phyloP scores from a whole-genome alignment of 2,329 filamentous ascomycete genomes.

The Aspergillus quadrilineatus region DNA sequence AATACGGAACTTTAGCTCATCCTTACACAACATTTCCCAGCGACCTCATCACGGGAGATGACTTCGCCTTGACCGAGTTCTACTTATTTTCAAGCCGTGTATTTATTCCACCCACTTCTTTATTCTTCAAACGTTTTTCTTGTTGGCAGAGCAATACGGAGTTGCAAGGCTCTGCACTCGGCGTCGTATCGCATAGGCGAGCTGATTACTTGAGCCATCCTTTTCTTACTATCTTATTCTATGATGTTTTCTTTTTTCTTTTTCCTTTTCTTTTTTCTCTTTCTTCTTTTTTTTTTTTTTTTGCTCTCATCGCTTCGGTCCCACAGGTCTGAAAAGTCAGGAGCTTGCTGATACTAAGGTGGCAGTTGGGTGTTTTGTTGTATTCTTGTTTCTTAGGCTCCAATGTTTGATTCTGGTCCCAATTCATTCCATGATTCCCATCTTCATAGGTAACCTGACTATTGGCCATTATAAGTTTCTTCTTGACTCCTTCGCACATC shows the following conservation, averaged over 20 bases:
- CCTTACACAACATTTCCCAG: background rate
- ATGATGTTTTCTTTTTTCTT: background rate
- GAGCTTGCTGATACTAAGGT: background rate
- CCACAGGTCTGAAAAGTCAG: background rate
- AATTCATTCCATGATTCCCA: background rate
- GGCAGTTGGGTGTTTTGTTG: background rate
- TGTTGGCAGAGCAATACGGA: background rate
- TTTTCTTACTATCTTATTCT: no score
- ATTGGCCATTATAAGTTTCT: background rate
- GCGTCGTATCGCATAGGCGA: background rate
- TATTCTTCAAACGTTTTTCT: constrained; percentile 7
- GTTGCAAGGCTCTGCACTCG: background rate
- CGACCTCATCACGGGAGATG: background rate
- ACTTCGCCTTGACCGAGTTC: background rate
- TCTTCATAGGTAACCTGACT: background rate
- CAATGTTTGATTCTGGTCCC: background rate
- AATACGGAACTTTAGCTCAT: background rate
- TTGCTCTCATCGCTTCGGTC: background rate
- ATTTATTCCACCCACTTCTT: constrained; percentile 5
- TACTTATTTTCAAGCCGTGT: background rate
- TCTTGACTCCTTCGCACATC: no score
- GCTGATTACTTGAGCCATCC: background rate
- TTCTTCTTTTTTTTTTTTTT: background rate
- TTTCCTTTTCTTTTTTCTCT: background rate
- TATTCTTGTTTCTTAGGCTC: background rate